phyloP scores from a whole-genome alignment of 768 basidiomycete genomes.

The Pisolithus tinctorius region DNA sequence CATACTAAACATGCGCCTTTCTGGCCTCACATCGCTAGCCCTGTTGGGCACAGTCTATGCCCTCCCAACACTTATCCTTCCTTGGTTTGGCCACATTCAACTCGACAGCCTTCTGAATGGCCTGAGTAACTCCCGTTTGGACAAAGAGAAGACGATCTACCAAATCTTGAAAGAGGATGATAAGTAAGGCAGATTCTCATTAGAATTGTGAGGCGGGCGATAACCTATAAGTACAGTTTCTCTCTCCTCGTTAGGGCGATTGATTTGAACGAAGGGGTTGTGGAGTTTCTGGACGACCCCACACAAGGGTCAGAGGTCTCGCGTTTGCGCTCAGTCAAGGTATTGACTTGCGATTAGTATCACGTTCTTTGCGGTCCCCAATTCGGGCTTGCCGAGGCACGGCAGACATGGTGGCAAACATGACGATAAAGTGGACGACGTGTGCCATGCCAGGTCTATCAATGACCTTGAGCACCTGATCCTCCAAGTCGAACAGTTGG shows the following conservation, averaged over 20 bases:
- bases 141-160: constrained; percentile 21
- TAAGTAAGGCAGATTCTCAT: constrained; percentile 6
- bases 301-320: constrained; percentile 24
- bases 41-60: constrained; percentile 11
- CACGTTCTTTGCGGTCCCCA: constrained; percentile 49
- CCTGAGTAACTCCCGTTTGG: constrained; percentile 1
- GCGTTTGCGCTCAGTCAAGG: background rate
- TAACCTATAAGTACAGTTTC: constrained; percentile 22
- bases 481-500: constrained; percentile 28
- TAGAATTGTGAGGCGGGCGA: background rate
- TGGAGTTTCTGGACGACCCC: constrained; percentile 33
- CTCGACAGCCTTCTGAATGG: constrained; percentile 5
- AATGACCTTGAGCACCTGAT: constrained; percentile 9
- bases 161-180: constrained; percentile 20
- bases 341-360: constrained; percentile 26
- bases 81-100: constrained; percentile 19
- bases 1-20: constrained; percentile 10
- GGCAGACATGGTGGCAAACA: constrained; percentile 8
- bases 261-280: constrained; percentile 33
- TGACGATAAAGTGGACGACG: background rate
- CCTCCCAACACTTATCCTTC: constrained; percentile 13
- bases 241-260: constrained; percentile 35
- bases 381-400: constrained; percentile 34
- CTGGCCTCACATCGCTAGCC: constrained; percentile 8
- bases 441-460: too few relatives aligned